Evolutionary conservation across 768 basidiomycete genomes (phyloP).

Genomic region (Pleurotus cornucopiae): DNA sequence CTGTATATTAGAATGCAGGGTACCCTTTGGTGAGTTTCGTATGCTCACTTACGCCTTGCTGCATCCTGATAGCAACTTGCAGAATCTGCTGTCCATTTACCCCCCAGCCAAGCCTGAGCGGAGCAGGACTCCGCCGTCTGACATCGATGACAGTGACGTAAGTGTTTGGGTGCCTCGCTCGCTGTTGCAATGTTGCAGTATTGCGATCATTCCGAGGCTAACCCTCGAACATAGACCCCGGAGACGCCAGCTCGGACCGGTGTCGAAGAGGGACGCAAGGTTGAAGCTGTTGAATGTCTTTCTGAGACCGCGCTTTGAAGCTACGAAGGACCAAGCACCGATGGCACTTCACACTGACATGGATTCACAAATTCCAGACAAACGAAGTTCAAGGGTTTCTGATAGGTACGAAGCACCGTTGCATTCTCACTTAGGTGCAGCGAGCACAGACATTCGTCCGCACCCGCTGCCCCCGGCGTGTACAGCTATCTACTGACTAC

Average conservation of each 20-base stretch:
- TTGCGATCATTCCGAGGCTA: background rate
- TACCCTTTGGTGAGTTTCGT: slow-evolving; percentile 38
- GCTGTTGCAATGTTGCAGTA: background rate
- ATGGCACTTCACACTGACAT: background rate
- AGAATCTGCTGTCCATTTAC: slow-evolving; percentile 48
- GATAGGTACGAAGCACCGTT: too few relatives aligned
- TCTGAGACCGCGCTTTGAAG: background rate
- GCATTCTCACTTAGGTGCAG: too few relatives aligned
- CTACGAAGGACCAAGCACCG: too few relatives aligned
- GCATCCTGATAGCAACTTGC: background rate
- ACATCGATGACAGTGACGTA: slow-evolving; percentile 23
- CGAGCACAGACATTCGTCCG: too few relatives aligned
- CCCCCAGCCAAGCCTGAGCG: slow-evolving; percentile 27
- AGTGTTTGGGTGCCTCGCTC: slow-evolving; percentile 8
- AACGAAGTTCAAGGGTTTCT: too few relatives aligned
- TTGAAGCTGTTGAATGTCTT: background rate
- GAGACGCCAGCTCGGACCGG: background rate
- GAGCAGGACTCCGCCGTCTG: slow-evolving; percentile 38
- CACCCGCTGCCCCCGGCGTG: too few relatives aligned
- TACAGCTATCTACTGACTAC: too few relatives aligned
- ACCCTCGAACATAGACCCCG: background rate
- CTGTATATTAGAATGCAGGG: slow-evolving; percentile 24
- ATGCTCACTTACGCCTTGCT: too few relatives aligned
- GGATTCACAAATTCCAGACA: slow-evolving; percentile 26
- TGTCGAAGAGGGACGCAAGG: background rate